phyloP scores from a whole-genome alignment of 139 green algal genomes.

The Trebouxia sp. region DNA sequence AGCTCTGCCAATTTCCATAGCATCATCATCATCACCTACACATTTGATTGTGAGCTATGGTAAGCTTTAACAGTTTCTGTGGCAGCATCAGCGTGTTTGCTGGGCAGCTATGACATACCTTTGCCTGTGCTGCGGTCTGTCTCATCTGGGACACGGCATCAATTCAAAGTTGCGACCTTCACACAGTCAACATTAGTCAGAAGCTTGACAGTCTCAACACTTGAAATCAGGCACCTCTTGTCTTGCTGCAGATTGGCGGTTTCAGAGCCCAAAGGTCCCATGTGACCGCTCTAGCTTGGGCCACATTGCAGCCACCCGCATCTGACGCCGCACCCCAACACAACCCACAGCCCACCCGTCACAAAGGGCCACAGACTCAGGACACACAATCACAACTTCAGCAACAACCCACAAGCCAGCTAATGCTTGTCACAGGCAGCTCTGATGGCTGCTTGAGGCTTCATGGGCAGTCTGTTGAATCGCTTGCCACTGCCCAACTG shows the following conservation, averaged over 20 bases:
- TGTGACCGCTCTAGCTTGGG: constrained; percentile 37
- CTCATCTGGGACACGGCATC: not conserved
- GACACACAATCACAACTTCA: no score
- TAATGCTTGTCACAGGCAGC: constrained; percentile 40
- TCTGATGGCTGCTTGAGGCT: constrained; percentile 41
- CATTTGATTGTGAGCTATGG: not conserved
- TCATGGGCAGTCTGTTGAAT: constrained; percentile 15
- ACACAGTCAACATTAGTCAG: no score
- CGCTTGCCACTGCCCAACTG: constrained; percentile 20
- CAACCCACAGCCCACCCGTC: not conserved
- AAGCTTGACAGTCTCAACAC: not conserved
- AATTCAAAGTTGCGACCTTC: not conserved
- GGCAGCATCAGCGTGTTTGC: not conserved
- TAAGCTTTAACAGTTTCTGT: not conserved
- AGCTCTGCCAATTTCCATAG: not conserved
- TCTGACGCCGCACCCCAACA: not conserved
- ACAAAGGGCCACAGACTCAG: no score
- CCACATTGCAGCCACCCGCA: not conserved
- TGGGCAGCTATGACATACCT: not conserved
- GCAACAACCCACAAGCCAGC: not conserved
- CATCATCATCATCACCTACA: not conserved
- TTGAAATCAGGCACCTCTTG: not conserved
- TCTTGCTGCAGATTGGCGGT: constrained; percentile 11
- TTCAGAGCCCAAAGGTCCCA: not conserved
- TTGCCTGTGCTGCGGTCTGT: not conserved